Conservation (phyloP, 805 yeast genomes). For the Kodamaea jinghongensis region DNA sequence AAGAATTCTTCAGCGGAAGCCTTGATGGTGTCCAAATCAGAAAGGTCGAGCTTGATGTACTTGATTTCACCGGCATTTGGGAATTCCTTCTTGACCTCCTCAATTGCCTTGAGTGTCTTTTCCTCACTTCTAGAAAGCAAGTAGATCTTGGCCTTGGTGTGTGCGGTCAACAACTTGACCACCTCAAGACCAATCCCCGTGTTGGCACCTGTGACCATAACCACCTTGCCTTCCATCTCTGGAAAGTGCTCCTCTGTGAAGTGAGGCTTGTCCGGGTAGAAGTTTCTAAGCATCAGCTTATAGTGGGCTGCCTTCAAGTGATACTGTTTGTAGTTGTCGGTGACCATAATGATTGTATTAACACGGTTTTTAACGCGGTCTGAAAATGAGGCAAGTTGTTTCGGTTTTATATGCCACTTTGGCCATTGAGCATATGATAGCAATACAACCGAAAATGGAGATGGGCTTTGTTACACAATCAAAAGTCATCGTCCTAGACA, state of each 20-base stretch:
- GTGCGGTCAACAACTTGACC: conserved; percentile 25
- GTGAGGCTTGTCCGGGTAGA: conserved; percentile 14
- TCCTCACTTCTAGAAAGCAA: conserved; percentile 32
- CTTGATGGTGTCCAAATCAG: conserved; percentile 11
- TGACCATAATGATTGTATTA: too few relatives aligned
- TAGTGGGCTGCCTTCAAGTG: too few relatives aligned
- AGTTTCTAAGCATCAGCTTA: too few relatives aligned
- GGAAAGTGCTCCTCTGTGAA: conserved; percentile 33
- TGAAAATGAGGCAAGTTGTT: too few relatives aligned
- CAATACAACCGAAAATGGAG: too few relatives aligned
- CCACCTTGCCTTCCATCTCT: conserved; percentile 34
- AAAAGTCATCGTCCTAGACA: too few relatives aligned
- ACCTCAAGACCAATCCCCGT: conserved; percentile 34
- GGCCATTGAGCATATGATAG: too few relatives aligned
- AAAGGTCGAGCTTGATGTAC: conserved; percentile 8
- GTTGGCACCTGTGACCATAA: conserved; percentile 39
- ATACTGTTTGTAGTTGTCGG: too few relatives aligned
- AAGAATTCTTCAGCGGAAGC: conserved; percentile 25
- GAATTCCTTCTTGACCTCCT: conserved; percentile 20
- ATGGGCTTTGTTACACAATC: too few relatives aligned
- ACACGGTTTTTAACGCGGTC: too few relatives aligned
- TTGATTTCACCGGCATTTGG: conserved; percentile 13
- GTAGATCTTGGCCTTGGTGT: conserved; percentile 34
- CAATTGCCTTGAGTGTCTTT: conserved; percentile 29
- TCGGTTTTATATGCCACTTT: too few relatives aligned